Evolutionary conservation across 140 eudicot species (phyloP).

Genomic region (Ambrosia hybrid): DNA sequence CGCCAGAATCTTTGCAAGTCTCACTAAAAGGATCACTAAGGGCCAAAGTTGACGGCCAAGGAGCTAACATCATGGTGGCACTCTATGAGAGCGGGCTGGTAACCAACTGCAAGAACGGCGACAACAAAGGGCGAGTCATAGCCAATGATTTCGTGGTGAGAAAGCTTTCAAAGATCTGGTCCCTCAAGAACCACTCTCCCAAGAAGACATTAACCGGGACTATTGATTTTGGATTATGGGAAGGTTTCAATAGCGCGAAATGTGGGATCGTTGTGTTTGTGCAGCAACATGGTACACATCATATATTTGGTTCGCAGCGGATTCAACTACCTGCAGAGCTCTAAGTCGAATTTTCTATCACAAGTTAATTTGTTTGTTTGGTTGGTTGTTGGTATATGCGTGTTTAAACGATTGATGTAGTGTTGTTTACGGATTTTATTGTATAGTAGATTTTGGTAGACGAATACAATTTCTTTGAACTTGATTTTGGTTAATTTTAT

Average conservation of each 20-base stretch:
- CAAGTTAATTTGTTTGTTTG: conserved; percentile 13
- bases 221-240: conserved; percentile 66
- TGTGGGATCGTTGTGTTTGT: conserved; percentile 70
- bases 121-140: conserved; percentile 66
- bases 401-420: conserved; percentile 22
- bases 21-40: conserved; percentile 62
- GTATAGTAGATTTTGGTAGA: conserved; percentile 23
- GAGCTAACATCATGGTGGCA: conserved; percentile 70
- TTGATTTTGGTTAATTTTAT: neutral
- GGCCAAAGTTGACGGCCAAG: conserved; percentile 51
- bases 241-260: conserved; percentile 59
- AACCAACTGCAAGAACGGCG: conserved; percentile 68
- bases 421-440: conserved; percentile 12
- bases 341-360: conserved; percentile 14
- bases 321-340: conserved; percentile 56
- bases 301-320: conserved; percentile 67
- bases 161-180: conserved; percentile 63
- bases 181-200: conserved; percentile 54
- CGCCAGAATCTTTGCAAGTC: conserved; percentile 58
- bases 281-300: conserved; percentile 59
- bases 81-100: conserved; percentile 73
- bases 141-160: conserved; percentile 86
- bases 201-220: conserved; percentile 67
- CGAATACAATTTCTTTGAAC: conserved; percentile 4
- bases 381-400: conserved; percentile 3